Conservation (phyloP, 345 rosid species). For the Trapa incisa region DNA sequence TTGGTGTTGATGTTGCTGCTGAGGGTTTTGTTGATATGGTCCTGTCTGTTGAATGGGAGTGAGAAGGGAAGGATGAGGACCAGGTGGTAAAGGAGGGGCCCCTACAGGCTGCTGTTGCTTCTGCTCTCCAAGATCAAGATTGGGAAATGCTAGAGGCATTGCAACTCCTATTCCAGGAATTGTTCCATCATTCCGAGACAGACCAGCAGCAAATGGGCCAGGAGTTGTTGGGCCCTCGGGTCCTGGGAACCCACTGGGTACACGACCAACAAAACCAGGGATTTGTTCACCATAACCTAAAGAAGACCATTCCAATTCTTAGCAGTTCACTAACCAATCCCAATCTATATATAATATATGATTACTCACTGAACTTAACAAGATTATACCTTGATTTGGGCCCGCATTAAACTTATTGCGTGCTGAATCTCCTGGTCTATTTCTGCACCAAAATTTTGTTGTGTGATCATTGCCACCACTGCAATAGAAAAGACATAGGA, state of each 20-base stretch:
- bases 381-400: background rate
- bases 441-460: slow-evolving; percentile 98
- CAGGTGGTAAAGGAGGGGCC: too few species aligned
- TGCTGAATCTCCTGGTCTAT: slow-evolving; percentile 87
- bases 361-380: background rate
- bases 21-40: slow-evolving; percentile 69
- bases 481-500: slow-evolving; percentile 23
- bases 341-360: background rate
- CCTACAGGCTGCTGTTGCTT: too few species aligned
- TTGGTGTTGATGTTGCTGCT: slow-evolving; percentile 62
- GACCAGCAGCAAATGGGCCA: slow-evolving; percentile 71
- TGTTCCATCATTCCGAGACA: slow-evolving; percentile 78
- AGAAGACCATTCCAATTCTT: background rate
- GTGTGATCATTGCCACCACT: slow-evolving; percentile 96
- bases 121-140: slow-evolving; percentile 26
- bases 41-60: slow-evolving; percentile 54
- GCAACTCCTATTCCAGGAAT: slow-evolving; percentile 95
- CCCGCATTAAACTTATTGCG: slow-evolving; percentile 51
- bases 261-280: slow-evolving; percentile 52
- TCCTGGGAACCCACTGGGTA: slow-evolving; percentile 56
- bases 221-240: slow-evolving; percentile 71
- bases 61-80: slow-evolving; percentile 42
- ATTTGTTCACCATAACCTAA: slow-evolving; percentile 69
- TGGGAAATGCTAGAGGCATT: slow-evolving; percentile 49
- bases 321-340: background rate